Conservation (phyloP, 441 rosid species). For the Theobroma grandiflorum region DNA sequence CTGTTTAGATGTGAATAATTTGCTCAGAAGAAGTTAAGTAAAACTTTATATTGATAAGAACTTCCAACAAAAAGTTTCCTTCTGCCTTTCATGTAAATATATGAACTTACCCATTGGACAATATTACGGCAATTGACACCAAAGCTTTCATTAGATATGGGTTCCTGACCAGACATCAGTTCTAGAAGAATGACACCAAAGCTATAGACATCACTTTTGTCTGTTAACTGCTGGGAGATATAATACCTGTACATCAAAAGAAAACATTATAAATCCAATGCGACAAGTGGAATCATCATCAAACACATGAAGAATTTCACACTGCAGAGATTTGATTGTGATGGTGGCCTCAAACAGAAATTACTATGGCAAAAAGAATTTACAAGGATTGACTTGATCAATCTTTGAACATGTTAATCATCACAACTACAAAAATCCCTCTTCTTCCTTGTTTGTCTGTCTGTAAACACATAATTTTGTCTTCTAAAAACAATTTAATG, state of each 20-base stretch:
- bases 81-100: not conserved
- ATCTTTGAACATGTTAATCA: not conserved
- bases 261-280: not conserved
- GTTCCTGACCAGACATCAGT: slow-evolving; percentile 95
- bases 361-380: not conserved
- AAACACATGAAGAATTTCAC: not conserved
- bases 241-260: slow-evolving; percentile 70
- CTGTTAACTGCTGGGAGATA: slow-evolving; percentile 91
- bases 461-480: not conserved
- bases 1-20: not conserved
- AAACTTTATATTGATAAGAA: not conserved
- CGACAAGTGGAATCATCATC: not conserved
- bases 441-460: not conserved
- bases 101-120: slow-evolving; percentile 89
- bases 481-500: not conserved
- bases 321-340: not conserved
- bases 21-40: not conserved
- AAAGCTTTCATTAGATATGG: slow-evolving; percentile 90
- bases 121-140: slow-evolving; percentile 93
- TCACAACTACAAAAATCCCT: not conserved
- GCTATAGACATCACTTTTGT: slow-evolving; percentile 94
- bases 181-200: slow-evolving; percentile 98
- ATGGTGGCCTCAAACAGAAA: not conserved
- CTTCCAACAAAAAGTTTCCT: not conserved
- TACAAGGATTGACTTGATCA: not conserved